Base-by-base conservation (phyloP, 441 rosid genomes). In the Pelargonium citronellum region DNA sequence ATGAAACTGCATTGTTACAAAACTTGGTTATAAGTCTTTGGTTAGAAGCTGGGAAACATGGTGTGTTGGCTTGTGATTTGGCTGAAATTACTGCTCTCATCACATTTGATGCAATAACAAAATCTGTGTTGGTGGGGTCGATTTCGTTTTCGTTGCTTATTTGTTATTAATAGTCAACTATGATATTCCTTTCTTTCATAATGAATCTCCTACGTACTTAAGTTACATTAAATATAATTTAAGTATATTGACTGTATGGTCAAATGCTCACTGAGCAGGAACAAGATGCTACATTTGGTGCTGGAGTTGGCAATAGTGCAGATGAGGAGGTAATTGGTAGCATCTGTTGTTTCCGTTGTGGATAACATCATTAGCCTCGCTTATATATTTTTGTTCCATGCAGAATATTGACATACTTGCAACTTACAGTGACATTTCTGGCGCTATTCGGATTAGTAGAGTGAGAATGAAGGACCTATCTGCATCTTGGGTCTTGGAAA, bases 361-460 rank as follows among this genome's bases (percentile, higher is more conserved):
- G 67, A 68, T 73, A 27, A 11, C 9, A 19, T 5, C 47, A 53
- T 51, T 13, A 51, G 19, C 13, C 58, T 68, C 75, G 72, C 74
- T 83, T 73, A 75, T 78, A 12, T 58, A 57, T 80, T 66, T 57
- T 64, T 0, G 37, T 69, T 75, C 34, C 79, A 67, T 76, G 60
- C 83, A 91, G 97, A 97, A 94, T 81, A 82, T 94, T 83, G 88
- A 83, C 83, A 88, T 91, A 72, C 82, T 87, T 83, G 92, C 89
- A n/a, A 81, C 95, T 30, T 94, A 94, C 85, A 91, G 85, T 80
- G 93, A 87, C 77, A 78, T 78, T 69, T 74, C 83, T 30, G 96
- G 97, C 12, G 76, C 72, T 66, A 44, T 91, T 81, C 84, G 80
- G 43, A 76, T 85, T 67, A 83, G 86, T 74, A 83, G 77, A 68